A percentile compares a stretch with the other conserved stretches of the same genome.
Conservation (phyloP, 2,329 filamentous ascomycete species). For the Aphanoascus verrucosus region DNA sequence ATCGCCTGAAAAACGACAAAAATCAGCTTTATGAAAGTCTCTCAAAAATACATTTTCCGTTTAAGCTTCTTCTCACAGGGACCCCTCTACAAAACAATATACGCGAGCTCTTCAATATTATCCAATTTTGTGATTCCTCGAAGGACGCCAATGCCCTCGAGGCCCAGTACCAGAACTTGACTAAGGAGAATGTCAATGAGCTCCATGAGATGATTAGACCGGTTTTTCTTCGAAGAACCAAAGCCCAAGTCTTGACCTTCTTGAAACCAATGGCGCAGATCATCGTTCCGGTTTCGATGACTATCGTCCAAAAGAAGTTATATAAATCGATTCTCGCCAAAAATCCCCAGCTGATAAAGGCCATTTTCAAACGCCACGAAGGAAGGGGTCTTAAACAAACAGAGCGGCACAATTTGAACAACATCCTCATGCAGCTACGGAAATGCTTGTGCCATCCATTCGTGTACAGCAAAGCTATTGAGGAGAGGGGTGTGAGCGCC, state of each 20-base stretch:
- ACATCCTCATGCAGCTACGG: conserved; percentile 87
- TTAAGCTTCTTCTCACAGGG: conserved; percentile 72
- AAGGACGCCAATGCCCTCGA: conserved; percentile 65
- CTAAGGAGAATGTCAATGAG: conserved; percentile 67
- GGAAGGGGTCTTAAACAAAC: conserved; percentile 49
- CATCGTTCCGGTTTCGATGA: conserved; percentile 94
- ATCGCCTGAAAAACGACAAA: conserved; percentile 87
- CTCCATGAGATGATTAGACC: conserved; percentile 74
- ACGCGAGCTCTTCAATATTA: conserved; percentile 86
- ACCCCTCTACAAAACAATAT: conserved; percentile 81
- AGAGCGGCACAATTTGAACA: conserved; percentile 75
- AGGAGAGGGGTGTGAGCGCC: conserved; percentile 60
- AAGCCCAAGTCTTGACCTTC: conserved; percentile 81
- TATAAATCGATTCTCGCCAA: conserved; percentile 90
- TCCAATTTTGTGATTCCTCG: conserved; percentile 77
- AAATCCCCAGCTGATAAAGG: conserved; percentile 76
- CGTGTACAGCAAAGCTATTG: conserved; percentile 80
- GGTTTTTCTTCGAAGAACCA: conserved; percentile 66
- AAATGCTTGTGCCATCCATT: conserved; percentile 96
- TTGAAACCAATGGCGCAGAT: conserved; percentile 89
- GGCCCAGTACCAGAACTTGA: conserved; percentile 63
- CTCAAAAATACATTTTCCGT: conserved; percentile 62
- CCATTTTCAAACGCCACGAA: conserved; percentile 61
- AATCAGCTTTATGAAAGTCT: conserved; percentile 70
- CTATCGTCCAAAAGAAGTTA: conserved; percentile 79